Conservation (phyloP, 2,329 filamentous ascomycete genomes). For the Botrytis porri region DNA sequence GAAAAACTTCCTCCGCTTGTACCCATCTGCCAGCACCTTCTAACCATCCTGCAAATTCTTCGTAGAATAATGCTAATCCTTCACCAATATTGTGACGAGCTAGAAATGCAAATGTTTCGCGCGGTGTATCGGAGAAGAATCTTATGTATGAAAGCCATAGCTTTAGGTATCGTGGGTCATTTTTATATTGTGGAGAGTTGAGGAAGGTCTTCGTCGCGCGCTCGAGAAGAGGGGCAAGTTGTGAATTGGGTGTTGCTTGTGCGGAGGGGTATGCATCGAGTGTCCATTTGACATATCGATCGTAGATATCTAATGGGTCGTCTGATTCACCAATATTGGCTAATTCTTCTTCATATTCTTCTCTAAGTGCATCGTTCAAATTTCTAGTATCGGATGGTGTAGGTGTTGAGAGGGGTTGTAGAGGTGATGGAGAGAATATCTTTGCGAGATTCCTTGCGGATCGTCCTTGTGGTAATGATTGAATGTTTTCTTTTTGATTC, state of each 20-base stretch:
- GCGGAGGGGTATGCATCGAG: slow-evolving; percentile 91
- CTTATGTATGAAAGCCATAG: slow-evolving; percentile 93
- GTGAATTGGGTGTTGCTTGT: slow-evolving; percentile 88
- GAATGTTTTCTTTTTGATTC: slow-evolving; percentile 96
- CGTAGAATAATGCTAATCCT: slow-evolving; percentile 85
- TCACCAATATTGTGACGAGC: slow-evolving; percentile 87
- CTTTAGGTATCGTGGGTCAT: slow-evolving; percentile 89
- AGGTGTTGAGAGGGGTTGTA: slow-evolving; percentile 57
- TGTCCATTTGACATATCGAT: slow-evolving; percentile 96
- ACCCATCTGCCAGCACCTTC: slow-evolving; percentile 79
- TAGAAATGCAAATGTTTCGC: slow-evolving; percentile 89
- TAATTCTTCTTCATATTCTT: slow-evolving; percentile 84
- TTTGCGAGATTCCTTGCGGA: slow-evolving; percentile 87
- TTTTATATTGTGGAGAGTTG: slow-evolving; percentile 82
- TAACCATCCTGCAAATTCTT: slow-evolving; percentile 93
- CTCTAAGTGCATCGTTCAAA: slow-evolving; percentile 73
- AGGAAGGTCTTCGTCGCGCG: slow-evolving; percentile 90
- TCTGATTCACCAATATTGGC: slow-evolving; percentile 78
- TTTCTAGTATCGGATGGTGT: slow-evolving; percentile 72
- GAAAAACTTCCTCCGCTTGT: slow-evolving; percentile 93
- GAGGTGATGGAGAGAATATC: slow-evolving; percentile 67
- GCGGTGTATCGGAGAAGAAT: slow-evolving; percentile 87
- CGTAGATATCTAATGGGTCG: slow-evolving; percentile 91
- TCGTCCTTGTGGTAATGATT: slow-evolving; percentile 81
- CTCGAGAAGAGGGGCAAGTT: slow-evolving; percentile 83